These are phyloP conservation scores for Cyberlindnera mrakii DNA, from an alignment of 805 yeast species.

Conservation along the genomic window DNA sequence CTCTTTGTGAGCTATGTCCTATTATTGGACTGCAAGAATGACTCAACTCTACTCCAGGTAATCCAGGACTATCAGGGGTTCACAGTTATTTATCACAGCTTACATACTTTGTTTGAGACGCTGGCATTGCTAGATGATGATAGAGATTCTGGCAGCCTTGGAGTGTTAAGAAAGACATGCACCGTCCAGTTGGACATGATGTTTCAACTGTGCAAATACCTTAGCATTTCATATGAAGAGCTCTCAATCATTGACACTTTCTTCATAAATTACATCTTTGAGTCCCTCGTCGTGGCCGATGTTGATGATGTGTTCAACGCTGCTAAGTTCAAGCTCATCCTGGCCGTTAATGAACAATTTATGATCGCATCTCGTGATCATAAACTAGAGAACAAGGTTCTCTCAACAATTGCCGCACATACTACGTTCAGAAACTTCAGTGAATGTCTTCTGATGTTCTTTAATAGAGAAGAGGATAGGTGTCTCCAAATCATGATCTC, in stretches of 20 bases:
- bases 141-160: slow-evolving; percentile 26
- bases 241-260: slow-evolving; percentile 35
- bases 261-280: slow-evolving; percentile 43
- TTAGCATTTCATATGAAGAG: slow-evolving; percentile 38
- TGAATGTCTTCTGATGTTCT: slow-evolving; percentile 63
- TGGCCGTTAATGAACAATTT: slow-evolving; percentile 83
- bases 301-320: slow-evolving; percentile 53
- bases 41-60: slow-evolving; percentile 35
- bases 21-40: slow-evolving; percentile 37
- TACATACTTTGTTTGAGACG: slow-evolving; percentile 28
- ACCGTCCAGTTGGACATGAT: slow-evolving; percentile 44
- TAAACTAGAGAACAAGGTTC: slow-evolving; percentile 42
- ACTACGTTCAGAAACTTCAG: slow-evolving; percentile 47
- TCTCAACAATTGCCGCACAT: slow-evolving; percentile 43
- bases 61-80: slow-evolving; percentile 51
- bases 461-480: slow-evolving; percentile 71
- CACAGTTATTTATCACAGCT: slow-evolving; percentile 34
- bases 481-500: slow-evolving; percentile 72
- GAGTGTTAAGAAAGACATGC: slow-evolving; percentile 30
- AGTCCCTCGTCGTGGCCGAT: slow-evolving; percentile 37
- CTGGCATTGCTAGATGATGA: slow-evolving; percentile 21
- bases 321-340: slow-evolving; percentile 61
- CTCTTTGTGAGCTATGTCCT: slow-evolving; percentile 38
- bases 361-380: slow-evolving; percentile 47
- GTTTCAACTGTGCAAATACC: slow-evolving; percentile 48